A percentile compares a stretch with the other conserved stretches of the same genome.
phyloP scores from a whole-genome alignment of 257 asterid genomes.

The Jacaranda copaia region DNA sequence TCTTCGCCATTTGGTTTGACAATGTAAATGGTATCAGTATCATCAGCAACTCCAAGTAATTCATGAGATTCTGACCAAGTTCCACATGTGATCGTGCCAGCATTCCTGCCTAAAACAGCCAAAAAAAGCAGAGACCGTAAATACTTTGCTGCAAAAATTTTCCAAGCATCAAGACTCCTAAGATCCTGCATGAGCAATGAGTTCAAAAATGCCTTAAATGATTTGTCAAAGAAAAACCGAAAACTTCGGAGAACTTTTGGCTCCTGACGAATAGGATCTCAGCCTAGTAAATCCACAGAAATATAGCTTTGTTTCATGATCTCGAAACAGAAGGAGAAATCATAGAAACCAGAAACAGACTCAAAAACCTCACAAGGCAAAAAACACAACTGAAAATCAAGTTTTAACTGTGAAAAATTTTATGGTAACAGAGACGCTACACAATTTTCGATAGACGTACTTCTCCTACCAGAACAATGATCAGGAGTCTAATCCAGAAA shows the following conservation, averaged over 20 bases:
- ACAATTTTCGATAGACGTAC: not conserved
- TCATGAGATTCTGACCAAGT: slow-evolving; percentile 97
- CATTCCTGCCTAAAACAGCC: slow-evolving; percentile 63
- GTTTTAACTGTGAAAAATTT: not conserved
- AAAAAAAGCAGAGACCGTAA: slow-evolving; percentile 37
- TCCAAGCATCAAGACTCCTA: slow-evolving; percentile 32
- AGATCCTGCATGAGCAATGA: slow-evolving; percentile 24
- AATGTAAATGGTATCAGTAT: slow-evolving; percentile 65
- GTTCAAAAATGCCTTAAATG: slow-evolving; percentile 13
- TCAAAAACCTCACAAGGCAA: not conserved
- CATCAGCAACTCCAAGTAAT: slow-evolving; percentile 90
- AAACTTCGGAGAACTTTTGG: slow-evolving; percentile 6
- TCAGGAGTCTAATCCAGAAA: slow-evolving; percentile 25
- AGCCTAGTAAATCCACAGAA: not conserved
- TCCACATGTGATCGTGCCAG: slow-evolving; percentile 64
- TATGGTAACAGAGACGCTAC: not conserved
- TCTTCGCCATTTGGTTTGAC: slow-evolving; percentile 91
- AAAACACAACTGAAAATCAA: not conserved
- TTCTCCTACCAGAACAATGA: slow-evolving; percentile 17
- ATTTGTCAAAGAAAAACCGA: not conserved
- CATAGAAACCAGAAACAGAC: not conserved
- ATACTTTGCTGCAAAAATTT: slow-evolving; percentile 15
- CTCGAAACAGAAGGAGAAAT: slow-evolving; percentile 20
- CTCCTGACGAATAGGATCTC: not conserved
- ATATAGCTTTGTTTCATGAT: slow-evolving; percentile 17